Percentiles rank a stretch among this genome's conserved stretches.
These are phyloP conservation scores for Pisolithus marmoratus DNA, from an alignment of 768 basidiomycete genomes.

Conservation along the genomic window DNA sequence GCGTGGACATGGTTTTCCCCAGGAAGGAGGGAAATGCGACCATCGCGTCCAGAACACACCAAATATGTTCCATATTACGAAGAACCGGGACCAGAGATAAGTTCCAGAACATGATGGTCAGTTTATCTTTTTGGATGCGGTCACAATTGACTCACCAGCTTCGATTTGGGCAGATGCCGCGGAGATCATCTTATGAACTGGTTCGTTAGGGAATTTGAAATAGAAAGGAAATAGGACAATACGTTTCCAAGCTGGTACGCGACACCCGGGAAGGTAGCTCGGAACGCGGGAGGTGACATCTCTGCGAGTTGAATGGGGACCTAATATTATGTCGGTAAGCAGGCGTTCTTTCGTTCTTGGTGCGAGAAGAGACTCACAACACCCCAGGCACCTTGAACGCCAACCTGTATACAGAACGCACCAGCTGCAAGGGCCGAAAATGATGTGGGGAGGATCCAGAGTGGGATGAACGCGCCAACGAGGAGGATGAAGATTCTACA, in stretches of 20 bases:
- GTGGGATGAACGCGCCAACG: constrained; percentile 51
- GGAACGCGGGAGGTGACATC: constrained; percentile 82
- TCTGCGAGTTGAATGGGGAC: constrained; percentile 79
- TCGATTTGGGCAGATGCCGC: constrained; percentile 78
- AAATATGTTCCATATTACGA: neutral
- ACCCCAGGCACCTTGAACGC: constrained; percentile 90
- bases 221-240: constrained; percentile 1
- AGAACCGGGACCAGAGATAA: neutral
- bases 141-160: constrained; percentile 41
- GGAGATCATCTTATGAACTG: constrained; percentile 46
- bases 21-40: neutral
- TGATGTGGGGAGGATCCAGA: constrained; percentile 75
- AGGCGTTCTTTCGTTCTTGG: no score
- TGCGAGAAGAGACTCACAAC: constrained; percentile 44
- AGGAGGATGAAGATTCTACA: constrained; percentile 20
- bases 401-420: constrained; percentile 83
- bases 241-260: constrained; percentile 80
- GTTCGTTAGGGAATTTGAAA: neutral
- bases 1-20: no score
- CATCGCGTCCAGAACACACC: neutral
- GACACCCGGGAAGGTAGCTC: constrained; percentile 82
- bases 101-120: neutral
- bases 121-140: neutral
- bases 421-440: constrained; percentile 73
- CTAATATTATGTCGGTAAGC: constrained; percentile 12